Conservation (phyloP, 106 monocot genomes). For the Iris macrosiphon region DNA sequence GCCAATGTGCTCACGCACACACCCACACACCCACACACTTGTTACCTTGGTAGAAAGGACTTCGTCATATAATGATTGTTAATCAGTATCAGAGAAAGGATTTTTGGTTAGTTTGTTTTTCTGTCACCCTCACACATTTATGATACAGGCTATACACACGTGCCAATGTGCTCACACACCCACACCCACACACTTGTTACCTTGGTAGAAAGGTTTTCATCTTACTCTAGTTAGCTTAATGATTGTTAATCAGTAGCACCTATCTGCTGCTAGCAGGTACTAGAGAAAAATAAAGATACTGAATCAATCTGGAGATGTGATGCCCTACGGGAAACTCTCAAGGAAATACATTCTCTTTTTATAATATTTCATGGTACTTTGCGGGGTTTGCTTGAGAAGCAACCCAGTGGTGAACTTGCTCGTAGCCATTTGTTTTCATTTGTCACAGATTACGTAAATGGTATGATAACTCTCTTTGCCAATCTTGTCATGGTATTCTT, state of each 20-base stretch:
- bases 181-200: no score
- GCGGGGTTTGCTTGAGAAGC: conserved; percentile 75
- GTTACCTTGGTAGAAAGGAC: no score
- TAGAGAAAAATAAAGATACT: conserved; percentile 78
- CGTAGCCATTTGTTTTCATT: conserved; percentile 77
- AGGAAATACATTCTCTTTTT: conserved; percentile 81
- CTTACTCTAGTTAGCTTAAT: no score
- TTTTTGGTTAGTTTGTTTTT: no score
- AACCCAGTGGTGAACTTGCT: conserved; percentile 84
- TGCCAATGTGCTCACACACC: no score
- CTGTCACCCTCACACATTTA: no score
- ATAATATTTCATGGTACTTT: conserved; percentile 78
- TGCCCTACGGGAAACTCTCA: conserved; percentile 51
- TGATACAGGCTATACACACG: no score
- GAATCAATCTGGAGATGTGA: conserved; percentile 68
- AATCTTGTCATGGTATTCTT: neutral
- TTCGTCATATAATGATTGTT: no score
- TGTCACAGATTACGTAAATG: conserved; percentile 73
- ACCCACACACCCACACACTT: no score
- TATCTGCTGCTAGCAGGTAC: conserved; percentile 32
- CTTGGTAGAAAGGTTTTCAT: no score
- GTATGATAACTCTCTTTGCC: conserved; percentile 21
- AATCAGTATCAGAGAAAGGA: no score
- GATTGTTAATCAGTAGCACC: neutral
- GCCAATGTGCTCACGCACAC: no score